A percentile compares a stretch with the other conserved stretches of the same genome.
Conservation (phyloP, 305 asterid species). For the Fraxinus platypoda region DNA sequence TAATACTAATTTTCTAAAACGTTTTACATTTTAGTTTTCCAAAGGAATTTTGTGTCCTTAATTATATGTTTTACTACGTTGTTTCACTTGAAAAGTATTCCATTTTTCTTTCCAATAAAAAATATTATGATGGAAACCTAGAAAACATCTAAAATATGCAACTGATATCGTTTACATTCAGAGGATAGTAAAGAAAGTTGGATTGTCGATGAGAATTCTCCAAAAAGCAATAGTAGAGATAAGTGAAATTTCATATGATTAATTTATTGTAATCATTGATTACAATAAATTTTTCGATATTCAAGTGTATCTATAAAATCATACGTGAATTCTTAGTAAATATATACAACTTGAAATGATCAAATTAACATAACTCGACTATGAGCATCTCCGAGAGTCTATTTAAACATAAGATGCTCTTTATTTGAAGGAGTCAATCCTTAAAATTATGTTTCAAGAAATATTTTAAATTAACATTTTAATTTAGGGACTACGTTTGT, state of each 20-base stretch:
- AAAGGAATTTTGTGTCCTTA: background rate
- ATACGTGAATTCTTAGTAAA: background rate
- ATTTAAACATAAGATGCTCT: too few species aligned
- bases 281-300: background rate
- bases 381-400: too few species aligned
- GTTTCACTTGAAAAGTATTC: background rate
- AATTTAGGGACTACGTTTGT: too few species aligned
- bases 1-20: background rate
- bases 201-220: background rate
- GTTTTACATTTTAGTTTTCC: background rate
- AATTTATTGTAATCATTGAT: too few species aligned
- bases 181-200: background rate
- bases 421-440: too few species aligned
- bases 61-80: background rate
- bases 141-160: background rate
- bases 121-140: too few species aligned
- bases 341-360: background rate
- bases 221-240: background rate
- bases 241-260: background rate
- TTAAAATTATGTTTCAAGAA: too few species aligned
- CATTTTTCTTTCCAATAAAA: background rate
- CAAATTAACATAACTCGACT: too few species aligned
- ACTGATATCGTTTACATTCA: background rate
- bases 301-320: background rate
- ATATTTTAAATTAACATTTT: too few species aligned